phyloP scores from a whole-genome alignment of 148 eudicot species.

The Chenopodium formosanum region DNA sequence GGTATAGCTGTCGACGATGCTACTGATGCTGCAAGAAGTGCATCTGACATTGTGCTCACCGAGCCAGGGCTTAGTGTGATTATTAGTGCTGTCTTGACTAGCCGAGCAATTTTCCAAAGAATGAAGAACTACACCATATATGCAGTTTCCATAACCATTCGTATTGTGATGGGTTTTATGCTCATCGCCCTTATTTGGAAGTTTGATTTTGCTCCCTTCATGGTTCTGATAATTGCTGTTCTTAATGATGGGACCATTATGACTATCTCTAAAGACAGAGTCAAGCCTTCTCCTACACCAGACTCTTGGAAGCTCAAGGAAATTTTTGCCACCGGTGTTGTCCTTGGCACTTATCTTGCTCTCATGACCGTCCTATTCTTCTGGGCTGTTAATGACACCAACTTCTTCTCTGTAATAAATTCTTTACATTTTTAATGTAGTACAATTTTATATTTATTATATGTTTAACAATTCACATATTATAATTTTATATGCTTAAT shows the following conservation, averaged over 20 bases:
- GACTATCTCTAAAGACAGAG: slow-evolving; percentile 80
- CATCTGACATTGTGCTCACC: slow-evolving; percentile 77
- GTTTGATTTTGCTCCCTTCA: slow-evolving; percentile 81
- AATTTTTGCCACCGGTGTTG: slow-evolving; percentile 73
- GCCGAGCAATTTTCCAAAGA: slow-evolving; percentile 77
- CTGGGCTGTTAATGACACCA: slow-evolving; percentile 52
- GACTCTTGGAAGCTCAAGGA: slow-evolving; percentile 77
- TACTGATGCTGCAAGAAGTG: slow-evolving; percentile 84
- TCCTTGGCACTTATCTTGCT: slow-evolving; percentile 68
- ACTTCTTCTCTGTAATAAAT: slow-evolving; percentile 56
- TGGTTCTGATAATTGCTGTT: slow-evolving; percentile 71
- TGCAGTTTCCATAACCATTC: slow-evolving; percentile 75
- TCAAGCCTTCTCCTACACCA: slow-evolving; percentile 71
- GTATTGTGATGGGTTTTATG: slow-evolving; percentile 68
- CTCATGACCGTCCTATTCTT: slow-evolving; percentile 71
- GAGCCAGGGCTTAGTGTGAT: slow-evolving; percentile 86
- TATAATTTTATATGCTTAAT: background rate
- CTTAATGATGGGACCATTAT: slow-evolving; percentile 82
- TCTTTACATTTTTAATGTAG: background rate
- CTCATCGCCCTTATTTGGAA: slow-evolving; percentile 70
- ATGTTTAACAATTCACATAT: background rate
- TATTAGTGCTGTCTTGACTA: slow-evolving; percentile 64
- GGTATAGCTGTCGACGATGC: slow-evolving; percentile 91
- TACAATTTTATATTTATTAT: background rate
- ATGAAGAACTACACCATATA: slow-evolving; percentile 81